Conservation (phyloP, 192 early-diverging fungal genomes). For the Chytriomyces confervae region DNA sequence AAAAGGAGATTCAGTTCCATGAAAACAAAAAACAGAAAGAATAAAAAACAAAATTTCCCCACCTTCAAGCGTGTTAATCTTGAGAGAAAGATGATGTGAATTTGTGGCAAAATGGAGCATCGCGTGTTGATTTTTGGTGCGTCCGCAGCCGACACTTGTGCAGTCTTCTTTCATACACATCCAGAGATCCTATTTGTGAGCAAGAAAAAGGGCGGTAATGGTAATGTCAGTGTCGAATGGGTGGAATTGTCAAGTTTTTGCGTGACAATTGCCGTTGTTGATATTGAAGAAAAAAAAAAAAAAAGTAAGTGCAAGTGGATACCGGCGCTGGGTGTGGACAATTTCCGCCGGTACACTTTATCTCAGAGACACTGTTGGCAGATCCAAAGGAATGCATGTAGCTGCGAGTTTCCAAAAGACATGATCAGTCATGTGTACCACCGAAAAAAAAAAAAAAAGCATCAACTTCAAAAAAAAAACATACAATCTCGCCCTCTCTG, state of each 20-base stretch:
- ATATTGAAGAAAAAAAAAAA: background rate
- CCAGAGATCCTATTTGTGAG: slow-evolving; percentile 16
- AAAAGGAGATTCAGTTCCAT: too few species aligned
- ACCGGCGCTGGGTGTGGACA: slow-evolving; percentile 10
- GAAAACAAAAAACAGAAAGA: too few species aligned
- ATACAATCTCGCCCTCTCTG: background rate
- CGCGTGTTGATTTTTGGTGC: slow-evolving; percentile 26
- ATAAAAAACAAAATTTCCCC: too few species aligned
- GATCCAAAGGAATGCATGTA: background rate
- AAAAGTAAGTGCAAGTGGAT: background rate
- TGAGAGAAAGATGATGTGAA: slow-evolving; percentile 13
- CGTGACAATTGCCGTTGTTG: background rate
- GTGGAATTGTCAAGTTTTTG: background rate
- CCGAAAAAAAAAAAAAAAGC: background rate
- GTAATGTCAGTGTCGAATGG: background rate
- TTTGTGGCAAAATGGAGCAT: slow-evolving; percentile 10
- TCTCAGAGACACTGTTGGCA: background rate
- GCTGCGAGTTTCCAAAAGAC: background rate
- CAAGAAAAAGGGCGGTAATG: background rate
- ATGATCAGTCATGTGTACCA: background rate
- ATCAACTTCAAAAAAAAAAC: background rate
- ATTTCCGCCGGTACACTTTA: background rate
- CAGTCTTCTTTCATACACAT: slow-evolving; percentile 32
- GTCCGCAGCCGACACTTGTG: slow-evolving; percentile 9
- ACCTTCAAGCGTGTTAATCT: slow-evolving; percentile 26